Percentiles rank a stretch among this genome's conserved stretches.
phyloP scores from a whole-genome alignment of 2,329 filamentous ascomycete species.

The Calonectria pseudoturangicola region DNA sequence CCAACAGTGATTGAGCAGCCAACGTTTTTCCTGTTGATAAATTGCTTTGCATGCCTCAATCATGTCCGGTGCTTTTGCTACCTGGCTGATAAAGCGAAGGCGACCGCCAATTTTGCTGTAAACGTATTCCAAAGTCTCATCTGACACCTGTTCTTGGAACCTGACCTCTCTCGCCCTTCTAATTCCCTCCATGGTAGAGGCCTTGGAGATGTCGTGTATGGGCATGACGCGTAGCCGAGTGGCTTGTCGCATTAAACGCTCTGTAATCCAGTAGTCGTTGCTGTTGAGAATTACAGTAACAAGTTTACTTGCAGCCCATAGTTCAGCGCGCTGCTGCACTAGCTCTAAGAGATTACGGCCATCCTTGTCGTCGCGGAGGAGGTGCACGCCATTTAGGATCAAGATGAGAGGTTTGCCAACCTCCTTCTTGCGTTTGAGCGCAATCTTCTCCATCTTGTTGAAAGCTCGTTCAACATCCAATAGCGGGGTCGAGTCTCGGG shows the following conservation, averaged over 20 bases:
- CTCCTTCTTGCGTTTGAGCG: constrained; percentile 70
- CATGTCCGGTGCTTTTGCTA: constrained; percentile 72
- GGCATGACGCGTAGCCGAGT: constrained; percentile 73
- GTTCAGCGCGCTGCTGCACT: constrained; percentile 82
- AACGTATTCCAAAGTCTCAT: constrained; percentile 67
- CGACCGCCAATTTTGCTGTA: constrained; percentile 73
- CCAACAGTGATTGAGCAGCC: constrained; percentile 81
- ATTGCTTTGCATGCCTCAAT: constrained; percentile 71
- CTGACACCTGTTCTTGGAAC: constrained; percentile 63
- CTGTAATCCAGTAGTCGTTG: constrained; percentile 76
- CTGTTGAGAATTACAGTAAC: constrained; percentile 76
- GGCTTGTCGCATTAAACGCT: constrained; percentile 72
- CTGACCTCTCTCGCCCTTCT: constrained; percentile 68
- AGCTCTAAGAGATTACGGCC: constrained; percentile 81
- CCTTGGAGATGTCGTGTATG: constrained; percentile 70
- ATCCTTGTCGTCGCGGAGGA: constrained; percentile 80
- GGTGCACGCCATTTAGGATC: constrained; percentile 80
- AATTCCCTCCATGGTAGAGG: constrained; percentile 68
- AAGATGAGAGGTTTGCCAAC: constrained; percentile 74
- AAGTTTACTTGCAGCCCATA: constrained; percentile 83
- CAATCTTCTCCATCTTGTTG: constrained; percentile 84
- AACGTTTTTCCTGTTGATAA: constrained; percentile 76
- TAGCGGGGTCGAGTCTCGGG: constrained; percentile 80
- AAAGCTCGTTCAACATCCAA: constrained; percentile 83
- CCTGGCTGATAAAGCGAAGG: constrained; percentile 71